Base-by-base conservation (phyloP, 2,329 filamentous ascomycete genomes). In the Elsinoe batatas region DNA sequence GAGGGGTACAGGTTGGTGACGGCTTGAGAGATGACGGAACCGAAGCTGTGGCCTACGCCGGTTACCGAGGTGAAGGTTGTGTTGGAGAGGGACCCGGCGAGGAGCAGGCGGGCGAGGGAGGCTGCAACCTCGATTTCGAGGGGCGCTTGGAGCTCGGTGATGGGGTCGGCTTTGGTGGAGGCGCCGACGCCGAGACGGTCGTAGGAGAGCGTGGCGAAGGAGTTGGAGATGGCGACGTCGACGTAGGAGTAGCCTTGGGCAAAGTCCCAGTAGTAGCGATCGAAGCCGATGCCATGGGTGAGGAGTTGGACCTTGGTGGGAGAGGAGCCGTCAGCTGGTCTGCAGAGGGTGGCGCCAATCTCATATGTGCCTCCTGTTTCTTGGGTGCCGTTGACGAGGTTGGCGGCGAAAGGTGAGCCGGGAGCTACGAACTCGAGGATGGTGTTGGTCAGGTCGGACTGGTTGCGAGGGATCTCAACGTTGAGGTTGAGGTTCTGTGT, bases 1-100 rank as follows among this genome's bases (percentile, higher is more conserved):
- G 72, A 63, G 1, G 80, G 80, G 61, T 80, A 71, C 57, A 70
- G 64, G 46, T 73, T 73, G 6, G 78, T 76, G 17, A 85, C 71
- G 47, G 69, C 74, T 66, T 81, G 83, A 2, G 76, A 78, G 61
- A 60, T 58, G 17, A 54, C 53, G 26, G 43, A 53, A 20, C 59
- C 59, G 56, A 68, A 68, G 18, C 67, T 70, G 59, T 75, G 72
- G 11, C 70, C 72, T 10, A 71, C 67, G 12, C 68, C 70, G 11
- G 73, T 63, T 26, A 75, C 65, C 5, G 67, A 66, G 18, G 61
- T 58, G 62, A 72, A 70, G 5, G 37, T 56, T 30, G 61, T 58
- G 17, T 63, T 61, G 47, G 61, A 59, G 57, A 71, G 60, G 6
- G n/a, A 53, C 22, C 64, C 69, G 10, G 44, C 55, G 12, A 63